These are phyloP conservation scores for Parasitella parasitica DNA, from an alignment of 371 early-diverging fungal genomes.

Conservation along the genomic window DNA sequence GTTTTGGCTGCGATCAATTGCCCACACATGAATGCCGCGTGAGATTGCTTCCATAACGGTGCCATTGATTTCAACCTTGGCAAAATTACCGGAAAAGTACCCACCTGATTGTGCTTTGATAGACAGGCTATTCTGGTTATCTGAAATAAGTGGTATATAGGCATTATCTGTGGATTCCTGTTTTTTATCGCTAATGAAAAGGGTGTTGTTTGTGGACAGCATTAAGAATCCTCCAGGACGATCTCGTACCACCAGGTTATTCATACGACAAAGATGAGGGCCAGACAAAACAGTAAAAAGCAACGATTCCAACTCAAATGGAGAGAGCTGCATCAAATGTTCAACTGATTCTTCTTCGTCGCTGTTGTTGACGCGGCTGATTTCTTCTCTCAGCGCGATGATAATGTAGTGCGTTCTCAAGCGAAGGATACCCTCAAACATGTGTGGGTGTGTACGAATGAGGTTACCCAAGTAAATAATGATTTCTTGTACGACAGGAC, in stretches of 20 bases:
- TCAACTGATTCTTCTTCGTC: conserved; percentile 81
- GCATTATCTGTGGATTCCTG: neutral
- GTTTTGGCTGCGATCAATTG: conserved; percentile 65
- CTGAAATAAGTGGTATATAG: conserved; percentile 13
- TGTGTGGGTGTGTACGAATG: conserved; percentile 62
- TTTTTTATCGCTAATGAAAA: neutral
- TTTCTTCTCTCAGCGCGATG: conserved; percentile 82
- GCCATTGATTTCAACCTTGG: conserved; percentile 69
- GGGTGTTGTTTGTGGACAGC: conserved; percentile 9
- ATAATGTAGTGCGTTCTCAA: conserved; percentile 80
- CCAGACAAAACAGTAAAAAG: conserved; percentile 73
- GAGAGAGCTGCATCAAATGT: conserved; percentile 74
- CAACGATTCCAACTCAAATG: conserved; percentile 75
- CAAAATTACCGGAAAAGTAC: conserved; percentile 71
- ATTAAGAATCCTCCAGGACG: conserved; percentile 40
- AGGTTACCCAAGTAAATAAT: conserved; percentile 76
- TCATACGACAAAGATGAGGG: conserved; percentile 42
- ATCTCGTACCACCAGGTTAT: conserved; percentile 43
- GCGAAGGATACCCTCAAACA: conserved; percentile 83
- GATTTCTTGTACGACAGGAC: conserved; percentile 81
- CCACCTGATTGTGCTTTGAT: conserved; percentile 73
- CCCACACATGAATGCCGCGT: conserved; percentile 75
- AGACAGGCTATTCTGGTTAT: conserved; percentile 6
- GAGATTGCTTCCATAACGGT: conserved; percentile 50
- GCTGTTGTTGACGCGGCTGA: conserved; percentile 68